Evolutionary conservation across 1,284 basidiomycete genomes (phyloP), one percentile per base, ranked within the genome.

Genomic region (Cryptococcus amylolentus): DNA sequence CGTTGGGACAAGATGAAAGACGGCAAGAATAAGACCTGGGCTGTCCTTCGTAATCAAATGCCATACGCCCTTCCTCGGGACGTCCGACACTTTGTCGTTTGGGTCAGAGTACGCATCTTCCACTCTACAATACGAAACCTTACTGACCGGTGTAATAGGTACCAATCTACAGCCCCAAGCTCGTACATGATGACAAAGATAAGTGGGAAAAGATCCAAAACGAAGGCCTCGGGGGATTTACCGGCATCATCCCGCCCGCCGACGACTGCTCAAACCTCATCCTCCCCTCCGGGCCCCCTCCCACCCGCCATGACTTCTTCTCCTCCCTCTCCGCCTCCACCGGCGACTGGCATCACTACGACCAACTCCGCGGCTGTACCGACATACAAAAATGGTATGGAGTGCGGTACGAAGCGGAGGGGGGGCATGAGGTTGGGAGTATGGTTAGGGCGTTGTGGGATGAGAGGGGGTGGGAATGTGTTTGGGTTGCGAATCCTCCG

Each of bases 41-140:
- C 70, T 2, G 66, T 76, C 2, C 55, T 77, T 18, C 65, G 67
- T 3, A 77, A 77, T 52, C 75, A 77, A 58, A 77, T 75, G 76
- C 76, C 76, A 27, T 77, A 77, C 58, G 69, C 67, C 53, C 54
- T 72, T 5, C 76, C 76, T 0, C 67, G 70, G 37, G 76, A 71
- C 5, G 73, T 73, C 4, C 57, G 68, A 44, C 76, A 77, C 53
- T 71, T 65, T 59, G 69, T 69, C 45, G 66, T 77, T 9, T 77
- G 76, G 76, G 72, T 66, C 28, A 65, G 65, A 52, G 75, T 77
- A 54, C 56, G 73, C 61, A 37, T 12, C 26, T 10, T 12, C 16
- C 48, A 7, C 26, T 40, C 48, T 23, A 26, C 14, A 9, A 18
- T 20, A 12, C 31, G 31, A 16, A n/a, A n/a, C n/a, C 20, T 13